Evolutionary conservation across 2,329 filamentous ascomycete genomes (phyloP).

Genomic region (Myriosclerotinia scirpicola): DNA sequence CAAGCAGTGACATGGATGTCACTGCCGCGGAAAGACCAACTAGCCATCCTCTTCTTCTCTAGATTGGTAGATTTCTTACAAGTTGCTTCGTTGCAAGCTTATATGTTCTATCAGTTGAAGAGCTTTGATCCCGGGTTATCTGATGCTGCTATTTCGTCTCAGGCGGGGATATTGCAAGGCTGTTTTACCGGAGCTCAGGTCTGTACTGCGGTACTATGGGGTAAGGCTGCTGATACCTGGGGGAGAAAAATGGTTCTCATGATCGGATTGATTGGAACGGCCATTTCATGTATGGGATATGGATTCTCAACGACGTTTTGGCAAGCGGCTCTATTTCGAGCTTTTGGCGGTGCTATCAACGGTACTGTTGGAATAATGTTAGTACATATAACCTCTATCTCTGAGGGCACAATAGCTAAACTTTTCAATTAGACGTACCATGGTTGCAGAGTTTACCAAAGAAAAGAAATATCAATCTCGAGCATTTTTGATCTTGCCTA

Average conservation of each 20-base stretch:
- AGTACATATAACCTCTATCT: slow-evolving; percentile 47
- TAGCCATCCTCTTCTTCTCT: slow-evolving; percentile 74
- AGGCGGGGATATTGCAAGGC: slow-evolving; percentile 75
- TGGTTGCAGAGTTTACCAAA: slow-evolving; percentile 68
- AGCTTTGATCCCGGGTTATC: slow-evolving; percentile 63
- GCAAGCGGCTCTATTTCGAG: slow-evolving; percentile 75
- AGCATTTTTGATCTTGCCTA: slow-evolving; percentile 48
- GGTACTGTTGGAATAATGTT: slow-evolving; percentile 71
- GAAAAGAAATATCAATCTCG: slow-evolving; percentile 60
- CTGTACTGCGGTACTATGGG: slow-evolving; percentile 80
- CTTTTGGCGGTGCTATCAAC: slow-evolving; percentile 71
- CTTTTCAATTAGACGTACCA: slow-evolving; percentile 55
- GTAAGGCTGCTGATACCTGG: slow-evolving; percentile 62
- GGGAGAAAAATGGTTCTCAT: slow-evolving; percentile 80
- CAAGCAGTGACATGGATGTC: slow-evolving; percentile 64
- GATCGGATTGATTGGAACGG: slow-evolving; percentile 70
- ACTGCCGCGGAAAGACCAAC: slow-evolving; percentile 73
- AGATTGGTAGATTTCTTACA: slow-evolving; percentile 80
- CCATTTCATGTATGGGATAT: slow-evolving; percentile 62
- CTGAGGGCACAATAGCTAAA: background rate
- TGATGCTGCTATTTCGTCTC: slow-evolving; percentile 67
- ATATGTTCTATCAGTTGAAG: slow-evolving; percentile 86
- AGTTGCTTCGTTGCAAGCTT: slow-evolving; percentile 66
- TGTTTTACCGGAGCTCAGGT: slow-evolving; percentile 83
- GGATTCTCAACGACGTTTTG: slow-evolving; percentile 63